phyloP scores from a whole-genome alignment of 495 filamentous ascomycete genomes.

The Talaromyces stipitatus region DNA sequence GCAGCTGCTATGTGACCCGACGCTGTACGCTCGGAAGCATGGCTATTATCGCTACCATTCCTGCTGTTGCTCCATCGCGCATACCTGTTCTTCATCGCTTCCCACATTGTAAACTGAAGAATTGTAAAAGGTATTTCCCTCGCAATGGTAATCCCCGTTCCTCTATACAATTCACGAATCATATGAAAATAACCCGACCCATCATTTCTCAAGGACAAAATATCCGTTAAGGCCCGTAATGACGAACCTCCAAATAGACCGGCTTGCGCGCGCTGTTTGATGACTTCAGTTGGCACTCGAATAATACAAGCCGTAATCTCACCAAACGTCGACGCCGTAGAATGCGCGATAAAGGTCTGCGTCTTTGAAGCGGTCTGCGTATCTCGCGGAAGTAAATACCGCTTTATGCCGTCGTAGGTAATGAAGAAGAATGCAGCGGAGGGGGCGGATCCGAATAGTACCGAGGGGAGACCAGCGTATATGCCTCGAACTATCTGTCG shows the following conservation, averaged over 20 bases:
- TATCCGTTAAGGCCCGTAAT: conserved; percentile 53
- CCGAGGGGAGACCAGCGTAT: conserved; percentile 58
- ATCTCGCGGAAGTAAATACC: conserved; percentile 32
- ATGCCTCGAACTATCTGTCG: conserved; percentile 60
- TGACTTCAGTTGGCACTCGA: conserved; percentile 88
- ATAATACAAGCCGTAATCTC: conserved; percentile 91
- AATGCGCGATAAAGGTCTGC: conserved; percentile 52
- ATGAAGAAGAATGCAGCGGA: conserved; percentile 98
- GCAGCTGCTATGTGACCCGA: conserved; percentile 49
- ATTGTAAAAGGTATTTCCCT: conserved; percentile 96
- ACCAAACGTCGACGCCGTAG: conserved; percentile 78
- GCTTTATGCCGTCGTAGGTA: conserved; percentile 83
- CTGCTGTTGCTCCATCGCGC: conserved; percentile 13
- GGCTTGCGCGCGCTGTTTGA: conserved; percentile 95
- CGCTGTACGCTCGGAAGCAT: background rate
- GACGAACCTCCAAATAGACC: conserved; percentile 53
- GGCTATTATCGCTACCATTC: background rate
- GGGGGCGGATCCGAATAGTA: conserved; percentile 76
- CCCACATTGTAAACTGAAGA: conserved; percentile 96
- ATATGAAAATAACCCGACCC: conserved; percentile 47
- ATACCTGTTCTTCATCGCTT: conserved; percentile 67
- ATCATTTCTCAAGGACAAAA: conserved; percentile 48
- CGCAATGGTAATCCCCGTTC: conserved; percentile 84
- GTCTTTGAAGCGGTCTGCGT: conserved; percentile 13
- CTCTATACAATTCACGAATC: conserved; percentile 79